phyloP scores from a whole-genome alignment of 805 yeast genomes.

The Candida montana region DNA sequence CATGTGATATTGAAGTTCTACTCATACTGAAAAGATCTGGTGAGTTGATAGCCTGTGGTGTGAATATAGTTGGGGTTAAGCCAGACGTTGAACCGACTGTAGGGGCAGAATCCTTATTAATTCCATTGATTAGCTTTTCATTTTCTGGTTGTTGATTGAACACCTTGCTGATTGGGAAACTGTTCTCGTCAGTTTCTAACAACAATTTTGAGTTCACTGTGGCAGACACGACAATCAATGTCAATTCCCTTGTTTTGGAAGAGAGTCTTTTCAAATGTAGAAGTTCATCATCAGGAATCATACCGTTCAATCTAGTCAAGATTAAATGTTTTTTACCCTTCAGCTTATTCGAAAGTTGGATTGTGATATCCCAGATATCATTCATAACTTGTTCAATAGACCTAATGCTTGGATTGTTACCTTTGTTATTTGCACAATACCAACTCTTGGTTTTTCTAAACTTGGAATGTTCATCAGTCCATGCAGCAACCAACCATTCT shows the following conservation, averaged over 20 bases:
- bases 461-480: slow-evolving; percentile 82
- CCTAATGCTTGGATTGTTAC: slow-evolving; percentile 6
- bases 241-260: slow-evolving; percentile 47
- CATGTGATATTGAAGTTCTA: slow-evolving; percentile 10
- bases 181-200: slow-evolving; percentile 28
- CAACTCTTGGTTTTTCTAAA: slow-evolving; percentile 60
- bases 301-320: slow-evolving; percentile 63
- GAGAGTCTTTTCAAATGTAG: slow-evolving; percentile 75
- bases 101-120: slow-evolving; percentile 15
- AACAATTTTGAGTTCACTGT: slow-evolving; percentile 49
- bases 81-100: slow-evolving; percentile 26
- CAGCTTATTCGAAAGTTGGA: slow-evolving; percentile 31
- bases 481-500: slow-evolving; percentile 80
- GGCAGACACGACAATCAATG: slow-evolving; percentile 65
- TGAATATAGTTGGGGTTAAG: slow-evolving; percentile 22
- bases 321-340: slow-evolving; percentile 52
- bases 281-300: slow-evolving; percentile 77
- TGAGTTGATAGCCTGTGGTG: slow-evolving; percentile 24
- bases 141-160: slow-evolving; percentile 21
- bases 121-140: slow-evolving; percentile 4
- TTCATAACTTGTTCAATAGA: slow-evolving; percentile 54
- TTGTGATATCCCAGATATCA: slow-evolving; percentile 61
- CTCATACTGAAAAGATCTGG: slow-evolving; percentile 22
- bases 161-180: slow-evolving; percentile 30
- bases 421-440: slow-evolving; percentile 38